These are phyloP conservation scores for Paracorniculantispora psalliotae DNA, from an alignment of 2,329 filamentous ascomycete genomes.

Conservation along the genomic window DNA sequence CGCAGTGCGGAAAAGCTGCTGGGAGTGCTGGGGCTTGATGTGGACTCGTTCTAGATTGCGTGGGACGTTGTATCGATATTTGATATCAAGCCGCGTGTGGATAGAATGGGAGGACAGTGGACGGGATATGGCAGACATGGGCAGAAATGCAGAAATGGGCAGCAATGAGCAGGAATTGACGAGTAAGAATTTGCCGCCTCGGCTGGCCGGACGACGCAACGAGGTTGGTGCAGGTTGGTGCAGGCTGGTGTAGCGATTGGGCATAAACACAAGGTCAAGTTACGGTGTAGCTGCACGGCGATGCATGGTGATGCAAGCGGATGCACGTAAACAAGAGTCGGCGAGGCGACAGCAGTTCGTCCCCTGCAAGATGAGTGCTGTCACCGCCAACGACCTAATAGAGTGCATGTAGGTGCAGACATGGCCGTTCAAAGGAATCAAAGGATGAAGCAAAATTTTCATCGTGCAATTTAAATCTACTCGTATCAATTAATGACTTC, in stretches of 20 bases:
- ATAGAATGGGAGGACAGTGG: neutral
- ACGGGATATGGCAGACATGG: no score
- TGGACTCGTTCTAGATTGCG: neutral
- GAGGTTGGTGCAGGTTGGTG: neutral
- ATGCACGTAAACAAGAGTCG: neutral
- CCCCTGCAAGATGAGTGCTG: neutral
- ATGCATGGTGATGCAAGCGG: neutral
- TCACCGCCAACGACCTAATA: no score
- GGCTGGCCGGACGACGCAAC: neutral
- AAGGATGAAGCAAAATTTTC: no score
- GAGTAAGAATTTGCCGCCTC: neutral
- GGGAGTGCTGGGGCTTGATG: neutral
- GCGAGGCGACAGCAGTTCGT: neutral
- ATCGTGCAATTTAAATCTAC: no score
- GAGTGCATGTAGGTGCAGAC: no score
- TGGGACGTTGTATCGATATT: neutral
- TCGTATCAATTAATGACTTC: neutral
- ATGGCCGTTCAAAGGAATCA: no score
- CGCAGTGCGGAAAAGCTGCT: no score
- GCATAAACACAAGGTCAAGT: neutral
- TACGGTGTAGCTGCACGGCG: constrained; percentile 4
- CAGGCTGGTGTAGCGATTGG: neutral
- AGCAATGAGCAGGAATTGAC: neutral
- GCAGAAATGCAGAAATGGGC: no score
- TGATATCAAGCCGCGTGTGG: neutral